Conservation (phyloP, 345 rosid genomes). For the Camelina hispida region DNA sequence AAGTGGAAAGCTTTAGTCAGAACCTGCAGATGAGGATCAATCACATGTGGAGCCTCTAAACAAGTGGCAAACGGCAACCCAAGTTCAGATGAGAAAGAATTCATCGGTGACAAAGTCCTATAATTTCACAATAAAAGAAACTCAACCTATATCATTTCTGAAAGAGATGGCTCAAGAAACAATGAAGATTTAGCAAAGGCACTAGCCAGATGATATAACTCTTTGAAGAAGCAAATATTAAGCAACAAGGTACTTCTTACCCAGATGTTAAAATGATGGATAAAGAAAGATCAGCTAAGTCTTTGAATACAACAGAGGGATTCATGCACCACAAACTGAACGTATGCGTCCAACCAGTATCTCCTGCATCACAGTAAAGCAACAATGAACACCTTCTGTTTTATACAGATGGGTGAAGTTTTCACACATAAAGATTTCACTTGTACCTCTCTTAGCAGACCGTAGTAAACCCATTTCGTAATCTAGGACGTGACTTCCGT, state of each 20-base stretch:
- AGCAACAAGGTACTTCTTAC: conserved; percentile 53
- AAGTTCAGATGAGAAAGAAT: conserved; percentile 94
- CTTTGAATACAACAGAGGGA: conserved; percentile 92
- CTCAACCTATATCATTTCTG: conserved; percentile 8
- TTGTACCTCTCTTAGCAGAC: conserved; percentile 60
- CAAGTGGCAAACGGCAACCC: conserved; percentile 90
- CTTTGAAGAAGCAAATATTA: conserved; percentile 12
- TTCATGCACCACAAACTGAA: conserved; percentile 95
- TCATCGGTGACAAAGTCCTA: conserved; percentile 92
- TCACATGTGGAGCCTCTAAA: conserved; percentile 97
- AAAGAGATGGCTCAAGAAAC: conserved; percentile 29
- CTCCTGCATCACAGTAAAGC: conserved; percentile 54
- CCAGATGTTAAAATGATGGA: conserved; percentile 94
- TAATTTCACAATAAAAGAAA: conserved; percentile 39
- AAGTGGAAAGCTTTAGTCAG: conserved; percentile 22
- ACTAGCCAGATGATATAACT: conserved; percentile 38
- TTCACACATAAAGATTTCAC: conserved; percentile 42
- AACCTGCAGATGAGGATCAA: conserved; percentile 85
- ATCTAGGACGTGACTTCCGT: conserved; percentile 71
- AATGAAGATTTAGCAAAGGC: neutral
- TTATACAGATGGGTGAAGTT: conserved; percentile 9
- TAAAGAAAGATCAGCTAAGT: conserved; percentile 81
- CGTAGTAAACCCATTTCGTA: conserved; percentile 82
- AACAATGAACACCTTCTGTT: conserved; percentile 31
- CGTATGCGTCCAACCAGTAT: conserved; percentile 61